Evolutionary conservation across 108 stramenopile species (phyloP).

Genomic region (Discostella pseudostelligera): DNA sequence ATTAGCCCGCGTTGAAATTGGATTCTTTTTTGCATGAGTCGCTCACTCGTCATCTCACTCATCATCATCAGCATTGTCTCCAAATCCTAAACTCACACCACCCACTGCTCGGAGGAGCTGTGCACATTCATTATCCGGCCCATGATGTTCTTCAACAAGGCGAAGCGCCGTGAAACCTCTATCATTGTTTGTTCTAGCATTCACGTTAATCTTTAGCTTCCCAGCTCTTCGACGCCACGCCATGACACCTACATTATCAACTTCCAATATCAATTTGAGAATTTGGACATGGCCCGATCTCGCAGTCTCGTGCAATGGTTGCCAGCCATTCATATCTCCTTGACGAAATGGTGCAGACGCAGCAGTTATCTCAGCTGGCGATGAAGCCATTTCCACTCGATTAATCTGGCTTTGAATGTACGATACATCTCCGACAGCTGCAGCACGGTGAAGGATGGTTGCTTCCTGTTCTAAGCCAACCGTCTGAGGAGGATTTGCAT

Average conservation of each 20-base stretch:
- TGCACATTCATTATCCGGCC: slow-evolving; percentile 29
- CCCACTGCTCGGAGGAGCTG: slow-evolving; percentile 26
- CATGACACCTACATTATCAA: slow-evolving; percentile 12
- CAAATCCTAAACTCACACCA: slow-evolving; percentile 30
- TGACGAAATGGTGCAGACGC: slow-evolving; percentile 29
- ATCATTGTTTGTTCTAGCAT: slow-evolving; percentile 39
- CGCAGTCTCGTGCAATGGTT: slow-evolving; percentile 45
- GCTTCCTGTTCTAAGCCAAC: slow-evolving; percentile 17
- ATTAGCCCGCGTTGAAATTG: too few species aligned
- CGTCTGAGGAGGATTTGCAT: slow-evolving; percentile 11
- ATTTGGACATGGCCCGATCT: slow-evolving; percentile 26
- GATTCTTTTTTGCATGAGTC: too few species aligned
- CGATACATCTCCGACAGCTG: slow-evolving; percentile 17
- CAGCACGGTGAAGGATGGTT: slow-evolving; percentile 29
- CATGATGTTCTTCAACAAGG: slow-evolving; percentile 35
- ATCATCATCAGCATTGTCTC: slow-evolving; percentile 11
- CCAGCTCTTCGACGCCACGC: slow-evolving; percentile 3
- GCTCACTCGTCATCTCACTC: slow-evolving; percentile 4
- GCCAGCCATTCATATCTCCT: slow-evolving; percentile 46
- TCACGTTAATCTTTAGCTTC: slow-evolving; percentile 31
- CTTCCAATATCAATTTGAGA: slow-evolving; percentile 34
- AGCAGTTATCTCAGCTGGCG: background rate
- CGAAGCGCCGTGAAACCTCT: slow-evolving; percentile 35
- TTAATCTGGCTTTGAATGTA: slow-evolving; percentile 15
- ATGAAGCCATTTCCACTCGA: background rate